A percentile compares a stretch with the other conserved stretches of the same genome.
Conservation (phyloP, 75 land plant genomes). For the Cryptomeria japonica region DNA sequence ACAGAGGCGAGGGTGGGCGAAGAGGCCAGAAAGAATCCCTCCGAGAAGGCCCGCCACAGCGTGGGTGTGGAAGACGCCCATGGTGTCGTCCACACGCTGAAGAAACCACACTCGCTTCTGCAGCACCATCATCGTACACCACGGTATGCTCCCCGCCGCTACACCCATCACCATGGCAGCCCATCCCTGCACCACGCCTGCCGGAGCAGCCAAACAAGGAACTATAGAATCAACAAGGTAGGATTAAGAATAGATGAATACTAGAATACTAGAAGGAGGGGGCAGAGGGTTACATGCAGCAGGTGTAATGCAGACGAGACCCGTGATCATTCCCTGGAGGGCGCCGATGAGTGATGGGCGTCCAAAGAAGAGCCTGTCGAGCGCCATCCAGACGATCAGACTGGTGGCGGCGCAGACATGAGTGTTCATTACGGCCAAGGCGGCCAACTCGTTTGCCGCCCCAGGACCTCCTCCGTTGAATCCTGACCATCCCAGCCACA, state of each 20-base stretch:
- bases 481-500: slow-evolving; percentile 63
- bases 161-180: slow-evolving; percentile 38
- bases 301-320: slow-evolving; percentile 45
- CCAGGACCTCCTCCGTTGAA: slow-evolving; percentile 55
- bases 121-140: slow-evolving; percentile 46
- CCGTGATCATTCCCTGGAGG: slow-evolving; percentile 37
- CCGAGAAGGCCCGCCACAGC: slow-evolving; percentile 33
- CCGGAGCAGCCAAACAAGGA: too few relatives aligned
- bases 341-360: slow-evolving; percentile 25
- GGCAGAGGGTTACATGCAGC: slow-evolving; percentile 35
- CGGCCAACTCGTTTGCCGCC: slow-evolving; percentile 33
- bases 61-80: slow-evolving; percentile 50
- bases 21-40: slow-evolving; percentile 43
- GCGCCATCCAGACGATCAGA: slow-evolving; percentile 36
- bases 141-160: slow-evolving; percentile 38
- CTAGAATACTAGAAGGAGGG: neutral
- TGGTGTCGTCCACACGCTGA: slow-evolving; percentile 34
- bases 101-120: slow-evolving; percentile 30
- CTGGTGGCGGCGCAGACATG: slow-evolving; percentile 50
- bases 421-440: slow-evolving; percentile 52
- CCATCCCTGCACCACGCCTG: slow-evolving; percentile 34
- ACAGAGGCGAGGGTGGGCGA: slow-evolving; percentile 37
- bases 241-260: too few relatives aligned
- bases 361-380: slow-evolving; percentile 17
- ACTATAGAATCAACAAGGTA: neutral